Conservation (phyloP, 1,139 yeast genomes). For the Geotrichum australiense region DNA sequence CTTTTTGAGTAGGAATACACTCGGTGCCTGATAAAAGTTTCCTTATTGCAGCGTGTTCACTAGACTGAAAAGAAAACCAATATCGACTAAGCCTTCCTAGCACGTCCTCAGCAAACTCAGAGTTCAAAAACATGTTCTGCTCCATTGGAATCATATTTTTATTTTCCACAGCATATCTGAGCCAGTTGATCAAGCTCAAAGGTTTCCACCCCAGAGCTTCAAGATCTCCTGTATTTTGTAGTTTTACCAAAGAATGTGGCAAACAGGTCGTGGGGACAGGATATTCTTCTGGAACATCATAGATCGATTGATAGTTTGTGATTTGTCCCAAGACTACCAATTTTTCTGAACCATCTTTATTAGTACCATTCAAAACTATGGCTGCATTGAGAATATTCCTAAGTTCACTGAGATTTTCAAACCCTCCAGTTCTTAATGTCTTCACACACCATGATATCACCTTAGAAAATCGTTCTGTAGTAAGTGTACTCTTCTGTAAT, state of each 20-base stretch:
- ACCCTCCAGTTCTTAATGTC: conserved; percentile 16
- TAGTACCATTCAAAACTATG: conserved; percentile 20
- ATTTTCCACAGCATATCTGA: conserved; percentile 22
- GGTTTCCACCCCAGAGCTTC: conserved; percentile 30
- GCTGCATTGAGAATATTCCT: conserved; percentile 18
- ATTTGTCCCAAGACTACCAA: conserved; percentile 24
- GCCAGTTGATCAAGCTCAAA: conserved; percentile 29
- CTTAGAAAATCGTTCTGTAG: conserved; percentile 19
- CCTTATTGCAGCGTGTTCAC: conserved; percentile 18
- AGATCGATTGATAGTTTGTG: conserved; percentile 25
- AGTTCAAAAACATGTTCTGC: conserved; percentile 23
- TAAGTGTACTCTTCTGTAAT: conserved; percentile 27
- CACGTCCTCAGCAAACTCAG: conserved; percentile 28
- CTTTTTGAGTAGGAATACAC: conserved; percentile 37
- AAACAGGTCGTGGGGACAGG: conserved; percentile 32
- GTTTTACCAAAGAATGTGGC: conserved; percentile 12
- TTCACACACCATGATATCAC: conserved; percentile 25
- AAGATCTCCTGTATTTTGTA: conserved; percentile 17
- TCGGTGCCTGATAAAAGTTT: conserved; percentile 23
- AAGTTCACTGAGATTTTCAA: conserved; percentile 12
- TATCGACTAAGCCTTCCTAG: conserved; percentile 25
- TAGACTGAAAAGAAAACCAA: conserved; percentile 26
- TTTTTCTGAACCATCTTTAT: conserved; percentile 15
- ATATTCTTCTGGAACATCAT: conserved; percentile 25
- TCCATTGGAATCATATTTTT: conserved; percentile 18